These are phyloP conservation scores for Tarenaya hassleriana DNA, from an alignment of 345 rosid species.

Conservation along the genomic window DNA sequence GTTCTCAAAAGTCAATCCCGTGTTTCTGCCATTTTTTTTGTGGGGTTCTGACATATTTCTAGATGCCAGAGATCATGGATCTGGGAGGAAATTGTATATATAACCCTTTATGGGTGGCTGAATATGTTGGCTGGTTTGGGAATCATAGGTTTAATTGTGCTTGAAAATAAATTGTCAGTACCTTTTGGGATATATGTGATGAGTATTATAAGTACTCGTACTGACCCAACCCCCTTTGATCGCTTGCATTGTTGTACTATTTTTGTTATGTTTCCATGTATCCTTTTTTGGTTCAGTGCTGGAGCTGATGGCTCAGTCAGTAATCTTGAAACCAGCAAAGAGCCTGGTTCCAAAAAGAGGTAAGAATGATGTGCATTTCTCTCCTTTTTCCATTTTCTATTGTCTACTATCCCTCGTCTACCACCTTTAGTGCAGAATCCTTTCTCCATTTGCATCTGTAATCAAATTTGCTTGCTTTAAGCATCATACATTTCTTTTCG, in stretches of 20 bases:
- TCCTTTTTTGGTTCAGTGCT: constrained; percentile 32
- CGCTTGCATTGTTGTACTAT: neutral
- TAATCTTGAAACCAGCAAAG: constrained; percentile 50
- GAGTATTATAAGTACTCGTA: neutral
- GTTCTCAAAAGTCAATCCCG: too few relatives aligned
- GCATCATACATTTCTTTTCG: constrained; percentile 1
- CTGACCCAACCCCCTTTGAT: neutral
- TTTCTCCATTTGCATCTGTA: too few relatives aligned
- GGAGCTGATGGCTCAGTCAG: constrained; percentile 52
- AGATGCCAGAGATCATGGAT: too few relatives aligned
- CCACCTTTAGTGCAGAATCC: too few relatives aligned
- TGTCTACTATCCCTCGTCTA: neutral
- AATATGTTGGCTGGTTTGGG: neutral
- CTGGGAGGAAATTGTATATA: neutral
- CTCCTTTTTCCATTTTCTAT: neutral
- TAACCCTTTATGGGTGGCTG: neutral
- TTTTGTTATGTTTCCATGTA: neutral
- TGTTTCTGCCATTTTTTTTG: too few relatives aligned
- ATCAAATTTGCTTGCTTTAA: too few relatives aligned
- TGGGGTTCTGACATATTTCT: too few relatives aligned
- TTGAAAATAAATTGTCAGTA: neutral
- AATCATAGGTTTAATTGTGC: neutral
- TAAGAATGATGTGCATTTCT: constrained; percentile 13
- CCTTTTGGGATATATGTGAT: neutral
- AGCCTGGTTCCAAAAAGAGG: constrained; percentile 62